A percentile compares a stretch with the other conserved stretches of the same genome.
Conservation (phyloP, 441 rosid species). For the Daphne laureola region DNA sequence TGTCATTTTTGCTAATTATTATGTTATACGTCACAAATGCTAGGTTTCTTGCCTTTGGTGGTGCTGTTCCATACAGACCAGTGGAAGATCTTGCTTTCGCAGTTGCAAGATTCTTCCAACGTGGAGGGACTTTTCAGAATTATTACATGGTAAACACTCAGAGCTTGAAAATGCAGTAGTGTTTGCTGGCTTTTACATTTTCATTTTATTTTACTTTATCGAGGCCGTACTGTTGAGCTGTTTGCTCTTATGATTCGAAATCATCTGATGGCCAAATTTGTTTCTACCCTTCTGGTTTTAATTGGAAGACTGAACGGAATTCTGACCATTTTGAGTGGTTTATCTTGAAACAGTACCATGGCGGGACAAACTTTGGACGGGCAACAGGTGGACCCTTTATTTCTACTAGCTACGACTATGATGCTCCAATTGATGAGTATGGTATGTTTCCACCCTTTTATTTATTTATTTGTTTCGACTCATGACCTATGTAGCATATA, state of each 20-base stretch:
- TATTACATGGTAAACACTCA: conserved; percentile 54
- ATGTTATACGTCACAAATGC: conserved; percentile 9
- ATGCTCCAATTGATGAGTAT: conserved; percentile 82
- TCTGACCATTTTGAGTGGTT: conserved; percentile 9
- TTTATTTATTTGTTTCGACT: background rate
- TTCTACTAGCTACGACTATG: conserved; percentile 69
- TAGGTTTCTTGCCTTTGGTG: conserved; percentile 64
- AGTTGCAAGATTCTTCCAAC: conserved; percentile 66
- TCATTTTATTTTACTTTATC: background rate
- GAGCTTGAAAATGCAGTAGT: conserved; percentile 1
- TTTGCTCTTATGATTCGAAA: no score
- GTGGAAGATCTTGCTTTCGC: conserved; percentile 68
- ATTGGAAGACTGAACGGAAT: no score
- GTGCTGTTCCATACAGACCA: conserved; percentile 54
- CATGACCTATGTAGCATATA: background rate
- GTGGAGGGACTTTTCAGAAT: conserved; percentile 77
- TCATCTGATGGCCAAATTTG: no score
- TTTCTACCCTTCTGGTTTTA: no score
- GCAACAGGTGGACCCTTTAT: conserved; percentile 78
- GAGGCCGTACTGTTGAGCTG: no score
- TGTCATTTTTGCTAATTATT: conserved; percentile 7
- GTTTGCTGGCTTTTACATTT: background rate
- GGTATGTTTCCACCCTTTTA: conserved; percentile 33
- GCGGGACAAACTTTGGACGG: conserved; percentile 73
- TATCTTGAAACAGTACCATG: conserved; percentile 44